Evolutionary conservation across 306 rosid species (phyloP).

Genomic region (Ormosia semicastrata): DNA sequence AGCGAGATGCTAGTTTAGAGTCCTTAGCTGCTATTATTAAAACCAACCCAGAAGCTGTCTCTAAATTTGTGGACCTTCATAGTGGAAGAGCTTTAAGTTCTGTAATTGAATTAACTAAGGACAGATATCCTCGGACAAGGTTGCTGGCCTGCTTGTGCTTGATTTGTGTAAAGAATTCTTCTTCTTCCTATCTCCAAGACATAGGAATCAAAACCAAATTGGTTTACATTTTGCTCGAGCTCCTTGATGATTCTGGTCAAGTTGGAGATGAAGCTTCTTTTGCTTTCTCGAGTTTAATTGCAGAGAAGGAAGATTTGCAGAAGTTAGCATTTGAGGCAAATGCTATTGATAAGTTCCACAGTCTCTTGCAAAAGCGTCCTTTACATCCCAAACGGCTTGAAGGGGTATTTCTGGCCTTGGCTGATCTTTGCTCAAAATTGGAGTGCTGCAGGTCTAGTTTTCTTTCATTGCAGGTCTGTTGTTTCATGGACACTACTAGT

Average conservation of each 20-base stretch:
- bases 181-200: constrained; percentile 69
- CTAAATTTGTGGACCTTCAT: constrained; percentile 61
- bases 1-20: constrained; percentile 91
- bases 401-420: constrained; percentile 78
- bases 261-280: constrained; percentile 92
- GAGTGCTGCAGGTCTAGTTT: constrained; percentile 89
- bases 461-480: constrained; percentile 80
- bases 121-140: constrained; percentile 71
- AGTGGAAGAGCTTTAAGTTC: constrained; percentile 61
- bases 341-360: constrained; percentile 79
- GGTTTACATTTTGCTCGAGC: constrained; percentile 82
- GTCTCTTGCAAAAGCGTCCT: constrained; percentile 56
- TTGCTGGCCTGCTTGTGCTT: constrained; percentile 79
- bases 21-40: constrained; percentile 67
- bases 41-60: constrained; percentile 62
- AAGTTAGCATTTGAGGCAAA: constrained; percentile 90
- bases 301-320: constrained; percentile 79
- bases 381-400: constrained; percentile 68
- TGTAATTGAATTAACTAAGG: constrained; percentile 73
- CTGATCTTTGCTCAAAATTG: constrained; percentile 87
- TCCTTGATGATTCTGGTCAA: constrained; percentile 84
- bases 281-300: constrained; percentile 70
- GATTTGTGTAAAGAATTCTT: constrained; percentile 75
- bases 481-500: constrained; percentile 28
- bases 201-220: constrained; percentile 70